Base-by-base conservation (phyloP, 495 filamentous ascomycete species). In the Penicillium robsamsonii region DNA sequence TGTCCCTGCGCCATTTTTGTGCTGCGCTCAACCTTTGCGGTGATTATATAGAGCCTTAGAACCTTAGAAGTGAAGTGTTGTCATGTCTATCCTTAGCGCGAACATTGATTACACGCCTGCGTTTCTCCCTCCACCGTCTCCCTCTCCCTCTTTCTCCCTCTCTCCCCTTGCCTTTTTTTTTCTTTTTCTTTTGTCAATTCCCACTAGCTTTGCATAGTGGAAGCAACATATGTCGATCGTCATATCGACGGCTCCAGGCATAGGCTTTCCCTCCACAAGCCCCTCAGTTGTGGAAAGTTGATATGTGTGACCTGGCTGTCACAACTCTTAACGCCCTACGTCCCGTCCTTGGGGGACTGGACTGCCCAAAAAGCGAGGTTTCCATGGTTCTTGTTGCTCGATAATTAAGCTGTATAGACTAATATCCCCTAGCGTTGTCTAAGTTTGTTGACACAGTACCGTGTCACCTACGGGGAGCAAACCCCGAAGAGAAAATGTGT, bases 221-320 rank as follows among this genome's bases (percentile, higher is more conserved):
- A 10, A 18, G 30, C 10, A 55, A 41, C 37, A n/a, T 3, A 10
- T 22, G 55, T 58, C 46, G 58, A 64, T 64, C 55, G 5, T 60
- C 38, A 55, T 60, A 51, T 56, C 46, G 24, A 37, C 15, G 31
- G 46, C 29, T 10, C 18, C 8, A 9, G 35, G 10, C 13, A 18
- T 29, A 29, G 42, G 15, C 24, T 12, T 29, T 50, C 0, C 18
- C 0, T 38, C 35, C 22, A 25, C 11, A 4, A n/a, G 17, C 24
- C 41, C 13, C 30, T 30, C 48, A 35, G 18, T 6, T 29, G 27
- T 35, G 4, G 27, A 31, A 10, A 42, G 38, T 10, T 7, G 38
- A 33, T 38, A 27, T 22, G 12, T 43, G 38, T 5, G 6, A 35
- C 38, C 13, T 55, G 22, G 31, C 2, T 20, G 22, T 25, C 38